Conservation (phyloP, 2,329 filamentous ascomycete genomes). For the Neofusicoccum kwambonambiense region DNA sequence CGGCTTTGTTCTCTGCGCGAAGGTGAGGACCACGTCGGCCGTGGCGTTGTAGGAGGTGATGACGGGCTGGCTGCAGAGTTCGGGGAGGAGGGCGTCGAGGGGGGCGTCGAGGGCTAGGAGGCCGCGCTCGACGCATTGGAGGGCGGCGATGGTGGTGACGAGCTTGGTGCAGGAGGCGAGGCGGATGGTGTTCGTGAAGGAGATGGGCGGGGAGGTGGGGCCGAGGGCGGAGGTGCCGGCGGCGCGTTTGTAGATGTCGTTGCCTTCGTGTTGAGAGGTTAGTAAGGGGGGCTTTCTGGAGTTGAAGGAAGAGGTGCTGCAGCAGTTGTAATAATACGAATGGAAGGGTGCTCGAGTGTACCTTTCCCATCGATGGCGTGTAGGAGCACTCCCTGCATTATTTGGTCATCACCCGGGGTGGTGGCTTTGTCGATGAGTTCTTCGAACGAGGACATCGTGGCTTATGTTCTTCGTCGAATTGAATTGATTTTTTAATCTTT, state of each 20-base stretch:
- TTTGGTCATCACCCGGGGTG: not conserved
- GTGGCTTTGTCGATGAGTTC: not conserved
- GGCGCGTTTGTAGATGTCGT: not conserved
- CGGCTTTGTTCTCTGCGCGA: not conserved
- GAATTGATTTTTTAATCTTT: not conserved
- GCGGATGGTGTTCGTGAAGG: slow-evolving; percentile 22
- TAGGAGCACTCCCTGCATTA: not conserved
- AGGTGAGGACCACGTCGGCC: slow-evolving; percentile 18
- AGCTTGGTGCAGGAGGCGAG: slow-evolving; percentile 42
- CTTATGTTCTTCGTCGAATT: not conserved
- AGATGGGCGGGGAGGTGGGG: slow-evolving; percentile 31
- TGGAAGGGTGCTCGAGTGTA: not conserved
- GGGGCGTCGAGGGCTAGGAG: slow-evolving; percentile 31
- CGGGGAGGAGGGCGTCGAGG: slow-evolving; percentile 32
- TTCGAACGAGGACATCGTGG: not conserved
- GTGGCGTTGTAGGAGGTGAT: slow-evolving; percentile 23
- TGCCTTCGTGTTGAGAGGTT: not conserved
- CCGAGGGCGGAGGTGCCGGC: not conserved
- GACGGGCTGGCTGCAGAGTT: slow-evolving; percentile 28
- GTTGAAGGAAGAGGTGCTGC: not conserved
- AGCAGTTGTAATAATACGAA: no score
- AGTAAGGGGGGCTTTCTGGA: not conserved
- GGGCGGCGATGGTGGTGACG: slow-evolving; percentile 32
- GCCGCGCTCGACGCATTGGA: slow-evolving; percentile 37
- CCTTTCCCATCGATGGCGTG: not conserved